Base-by-base conservation (phyloP, 2,329 filamentous ascomycete genomes). In the Penicillium sp. region DNA sequence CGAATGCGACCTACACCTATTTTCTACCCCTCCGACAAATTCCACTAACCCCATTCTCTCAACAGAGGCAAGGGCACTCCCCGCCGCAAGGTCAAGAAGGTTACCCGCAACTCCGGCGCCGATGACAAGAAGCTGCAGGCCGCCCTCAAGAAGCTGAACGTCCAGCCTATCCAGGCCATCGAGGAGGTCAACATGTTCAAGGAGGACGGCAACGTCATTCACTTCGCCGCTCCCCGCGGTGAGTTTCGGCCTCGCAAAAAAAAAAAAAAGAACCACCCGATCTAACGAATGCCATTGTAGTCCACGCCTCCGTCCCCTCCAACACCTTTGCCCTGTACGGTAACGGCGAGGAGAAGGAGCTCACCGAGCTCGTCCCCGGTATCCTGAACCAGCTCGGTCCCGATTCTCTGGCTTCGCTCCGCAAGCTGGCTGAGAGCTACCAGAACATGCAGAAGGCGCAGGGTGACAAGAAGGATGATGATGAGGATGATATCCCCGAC, bases 181-280 rank as follows among this genome's bases (percentile, higher is more conserved):
- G 93, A 98, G 84, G 93, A 98, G 81, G 93, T 98, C 74, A 98
- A 98, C 86, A 98, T 98, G 93, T 98, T 98, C 86, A 98, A 98
- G 87, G 86, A 87, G 71, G 93, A 98, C 72, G 93, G 93, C 74
- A 98, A 98, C 75, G 93, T 98, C 74, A 97, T 98, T 69, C 93
- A 98, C 83, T 98, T 98, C 73, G 86, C 89, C 66, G 88, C 88
- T 68, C 93, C 93, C 64, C 96, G 96, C 81, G 93, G 93, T 97
- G 77, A 69, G 82, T n/a, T n/a, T n/a, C n/a, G n/a, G n/a, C n/a
- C n/a, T n/a, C n/a, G n/a, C n/a, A n/a, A n/a, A n/a, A n/a, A n/a
- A n/a, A n/a, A n/a, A n/a, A n/a, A n/a, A n/a, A 6, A 24, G 23
- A 4, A 10, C 10, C 34, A 24, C 28, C 10, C 32, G 18, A 20